Conservation (phyloP, 768 basidiomycete genomes). For the Mycena venus region DNA sequence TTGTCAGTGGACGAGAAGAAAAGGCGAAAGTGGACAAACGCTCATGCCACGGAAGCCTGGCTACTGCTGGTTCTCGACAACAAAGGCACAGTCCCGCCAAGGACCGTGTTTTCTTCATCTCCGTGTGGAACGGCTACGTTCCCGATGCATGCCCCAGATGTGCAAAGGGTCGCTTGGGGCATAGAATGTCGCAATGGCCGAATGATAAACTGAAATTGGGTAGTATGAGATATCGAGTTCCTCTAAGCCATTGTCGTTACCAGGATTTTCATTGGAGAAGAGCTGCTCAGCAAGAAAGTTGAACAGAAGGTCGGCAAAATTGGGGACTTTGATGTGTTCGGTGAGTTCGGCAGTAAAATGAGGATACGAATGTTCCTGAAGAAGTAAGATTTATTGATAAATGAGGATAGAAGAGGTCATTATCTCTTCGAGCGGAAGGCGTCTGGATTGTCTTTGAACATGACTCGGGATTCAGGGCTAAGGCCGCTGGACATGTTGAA, state of each 20-base stretch:
- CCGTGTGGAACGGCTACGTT: slow-evolving; percentile 38
- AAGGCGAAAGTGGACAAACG: too few species aligned
- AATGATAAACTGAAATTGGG: too few species aligned
- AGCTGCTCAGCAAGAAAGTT: slow-evolving; percentile 2
- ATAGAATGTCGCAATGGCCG: slow-evolving; percentile 34
- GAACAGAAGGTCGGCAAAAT: background rate
- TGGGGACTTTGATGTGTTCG: background rate
- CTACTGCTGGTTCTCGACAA: too few species aligned
- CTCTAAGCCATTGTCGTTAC: background rate
- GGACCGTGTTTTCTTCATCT: slow-evolving; percentile 10
- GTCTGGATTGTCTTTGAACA: background rate
- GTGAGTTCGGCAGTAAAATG: background rate
- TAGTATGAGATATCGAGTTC: background rate
- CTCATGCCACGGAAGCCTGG: too few species aligned
- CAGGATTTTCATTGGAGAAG: background rate
- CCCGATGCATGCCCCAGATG: slow-evolving; percentile 31
- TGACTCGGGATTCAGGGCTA: background rate
- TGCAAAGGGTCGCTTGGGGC: slow-evolving; percentile 34
- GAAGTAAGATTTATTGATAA: too few species aligned
- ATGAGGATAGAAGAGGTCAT: background rate
- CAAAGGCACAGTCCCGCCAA: background rate
- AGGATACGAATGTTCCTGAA: slow-evolving; percentile 14
- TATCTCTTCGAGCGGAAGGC: too few species aligned
- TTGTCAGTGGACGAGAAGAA: too few species aligned
- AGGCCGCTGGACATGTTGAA: too few species aligned